Conservation (phyloP, 768 basidiomycete genomes). For the Rhodotorula diobovata region DNA sequence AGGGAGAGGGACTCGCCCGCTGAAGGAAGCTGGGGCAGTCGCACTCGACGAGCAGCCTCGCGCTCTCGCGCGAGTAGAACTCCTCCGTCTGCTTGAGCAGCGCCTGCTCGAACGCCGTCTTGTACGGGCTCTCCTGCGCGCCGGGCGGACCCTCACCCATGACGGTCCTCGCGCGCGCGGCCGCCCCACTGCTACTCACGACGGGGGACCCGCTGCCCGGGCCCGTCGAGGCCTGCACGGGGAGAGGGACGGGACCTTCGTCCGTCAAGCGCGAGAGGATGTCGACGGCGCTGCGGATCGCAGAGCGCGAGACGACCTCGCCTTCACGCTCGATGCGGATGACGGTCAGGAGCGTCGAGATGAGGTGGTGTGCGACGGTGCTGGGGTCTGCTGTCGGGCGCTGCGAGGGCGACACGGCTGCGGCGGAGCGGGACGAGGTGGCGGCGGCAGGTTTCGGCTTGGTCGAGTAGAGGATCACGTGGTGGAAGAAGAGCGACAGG, state of each 20-base stretch:
- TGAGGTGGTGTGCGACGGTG: slow-evolving; percentile 73
- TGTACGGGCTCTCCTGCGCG: slow-evolving; percentile 59
- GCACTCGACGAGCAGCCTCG: slow-evolving; percentile 63
- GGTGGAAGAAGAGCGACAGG: slow-evolving; percentile 72
- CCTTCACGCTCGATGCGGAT: slow-evolving; percentile 89
- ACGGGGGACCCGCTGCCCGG: slow-evolving; percentile 26
- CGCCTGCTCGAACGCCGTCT: slow-evolving; percentile 73
- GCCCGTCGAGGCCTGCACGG: slow-evolving; percentile 11
- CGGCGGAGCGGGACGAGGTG: background rate
- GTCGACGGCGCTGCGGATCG: slow-evolving; percentile 29
- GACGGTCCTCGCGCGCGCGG: slow-evolving; percentile 15
- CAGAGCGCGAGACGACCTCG: slow-evolving; percentile 60
- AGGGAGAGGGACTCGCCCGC: slow-evolving; percentile 56
- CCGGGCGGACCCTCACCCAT: slow-evolving; percentile 41
- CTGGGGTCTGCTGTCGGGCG: slow-evolving; percentile 51
- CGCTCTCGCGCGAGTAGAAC: slow-evolving; percentile 75
- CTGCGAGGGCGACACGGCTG: background rate
- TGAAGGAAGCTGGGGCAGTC: slow-evolving; percentile 77
- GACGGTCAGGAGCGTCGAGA: slow-evolving; percentile 75
- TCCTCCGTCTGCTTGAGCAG: slow-evolving; percentile 69
- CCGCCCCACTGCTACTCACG: slow-evolving; percentile 21
- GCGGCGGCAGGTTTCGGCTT: background rate
- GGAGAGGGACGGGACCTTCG: slow-evolving; percentile 31
- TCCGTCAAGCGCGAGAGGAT: slow-evolving; percentile 39
- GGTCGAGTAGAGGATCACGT: slow-evolving; percentile 53